Conservation (phyloP, 2,329 filamentous ascomycete genomes). For the Alternaria tenuissima region DNA sequence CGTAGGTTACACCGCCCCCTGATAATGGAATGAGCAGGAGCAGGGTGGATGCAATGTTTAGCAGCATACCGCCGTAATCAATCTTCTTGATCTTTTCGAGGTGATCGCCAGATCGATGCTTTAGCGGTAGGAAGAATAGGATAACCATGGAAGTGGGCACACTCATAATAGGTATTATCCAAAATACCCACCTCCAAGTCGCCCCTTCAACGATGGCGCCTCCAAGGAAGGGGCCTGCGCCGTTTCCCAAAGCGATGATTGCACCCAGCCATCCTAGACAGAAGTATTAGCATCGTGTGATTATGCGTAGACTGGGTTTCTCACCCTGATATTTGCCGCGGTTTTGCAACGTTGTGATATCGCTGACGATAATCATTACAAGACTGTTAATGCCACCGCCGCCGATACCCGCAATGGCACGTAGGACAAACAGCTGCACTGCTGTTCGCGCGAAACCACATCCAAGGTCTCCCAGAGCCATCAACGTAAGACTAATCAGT, state of each 20-base stretch:
- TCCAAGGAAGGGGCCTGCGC: constrained; percentile 30
- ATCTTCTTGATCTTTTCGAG: constrained; percentile 63
- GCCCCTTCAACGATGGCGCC: constrained; percentile 27
- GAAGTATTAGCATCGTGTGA: neutral
- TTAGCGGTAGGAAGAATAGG: constrained; percentile 46
- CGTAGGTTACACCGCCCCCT: constrained; percentile 65
- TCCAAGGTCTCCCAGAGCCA: constrained; percentile 65
- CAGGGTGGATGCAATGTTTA: constrained; percentile 65
- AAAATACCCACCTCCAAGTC: constrained; percentile 28
- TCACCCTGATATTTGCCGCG: constrained; percentile 48
- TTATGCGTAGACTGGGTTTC: neutral
- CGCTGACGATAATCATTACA: constrained; percentile 49
- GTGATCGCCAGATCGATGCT: constrained; percentile 55
- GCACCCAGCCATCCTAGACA: constrained; percentile 24
- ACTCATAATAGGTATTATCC: constrained; percentile 30
- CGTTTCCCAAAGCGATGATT: constrained; percentile 30
- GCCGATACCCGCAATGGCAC: constrained; percentile 65
- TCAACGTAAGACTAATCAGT: constrained; percentile 61
- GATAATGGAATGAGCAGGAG: constrained; percentile 70
- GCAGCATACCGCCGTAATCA: constrained; percentile 66
- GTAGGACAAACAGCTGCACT: constrained; percentile 68
- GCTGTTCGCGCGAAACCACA: constrained; percentile 66
- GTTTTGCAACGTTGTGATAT: constrained; percentile 46
- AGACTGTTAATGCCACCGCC: constrained; percentile 64
- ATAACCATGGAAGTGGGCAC: constrained; percentile 19